Conservation (phyloP, 345 rosid species). For the Streptanthus diversifolius region DNA sequence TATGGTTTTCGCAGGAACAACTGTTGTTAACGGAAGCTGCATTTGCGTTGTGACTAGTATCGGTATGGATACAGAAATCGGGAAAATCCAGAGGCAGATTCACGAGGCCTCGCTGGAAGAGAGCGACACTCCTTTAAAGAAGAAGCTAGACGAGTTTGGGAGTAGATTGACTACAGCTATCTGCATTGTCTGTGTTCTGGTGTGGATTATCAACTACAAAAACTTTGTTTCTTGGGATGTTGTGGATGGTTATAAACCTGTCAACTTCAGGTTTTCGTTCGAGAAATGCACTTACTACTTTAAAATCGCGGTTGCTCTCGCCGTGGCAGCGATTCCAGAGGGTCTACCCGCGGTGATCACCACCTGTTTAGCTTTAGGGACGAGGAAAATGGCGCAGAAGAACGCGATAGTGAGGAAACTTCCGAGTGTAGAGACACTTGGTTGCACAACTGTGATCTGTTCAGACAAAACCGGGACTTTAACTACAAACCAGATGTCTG, state of each 20-base stretch:
- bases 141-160: conserved; percentile 88
- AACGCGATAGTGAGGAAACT: conserved; percentile 87
- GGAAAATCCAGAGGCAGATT: conserved; percentile 84
- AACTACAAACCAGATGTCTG: conserved; percentile 96
- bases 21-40: conserved; percentile 82
- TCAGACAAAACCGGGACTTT: conserved; percentile 94
- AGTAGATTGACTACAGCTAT: conserved; percentile 67
- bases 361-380: conserved; percentile 81
- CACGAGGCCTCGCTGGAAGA: conserved; percentile 84
- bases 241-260: conserved; percentile 64
- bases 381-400: conserved; percentile 94
- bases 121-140: conserved; percentile 80
- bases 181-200: conserved; percentile 69
- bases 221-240: conserved; percentile 77
- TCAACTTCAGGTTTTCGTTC: conserved; percentile 63
- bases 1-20: conserved; percentile 83
- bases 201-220: conserved; percentile 82
- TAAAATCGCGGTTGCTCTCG: conserved; percentile 91
- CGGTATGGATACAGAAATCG: conserved; percentile 90
- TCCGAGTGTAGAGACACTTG: conserved; percentile 91
- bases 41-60: conserved; percentile 59
- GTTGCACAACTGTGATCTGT: conserved; percentile 96
- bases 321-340: conserved; percentile 96
- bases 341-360: conserved; percentile 97
- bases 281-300: conserved; percentile 91